Evolutionary conservation across 2,329 filamentous ascomycete species (phyloP).

Genomic region (Cordyceps cicadae): DNA sequence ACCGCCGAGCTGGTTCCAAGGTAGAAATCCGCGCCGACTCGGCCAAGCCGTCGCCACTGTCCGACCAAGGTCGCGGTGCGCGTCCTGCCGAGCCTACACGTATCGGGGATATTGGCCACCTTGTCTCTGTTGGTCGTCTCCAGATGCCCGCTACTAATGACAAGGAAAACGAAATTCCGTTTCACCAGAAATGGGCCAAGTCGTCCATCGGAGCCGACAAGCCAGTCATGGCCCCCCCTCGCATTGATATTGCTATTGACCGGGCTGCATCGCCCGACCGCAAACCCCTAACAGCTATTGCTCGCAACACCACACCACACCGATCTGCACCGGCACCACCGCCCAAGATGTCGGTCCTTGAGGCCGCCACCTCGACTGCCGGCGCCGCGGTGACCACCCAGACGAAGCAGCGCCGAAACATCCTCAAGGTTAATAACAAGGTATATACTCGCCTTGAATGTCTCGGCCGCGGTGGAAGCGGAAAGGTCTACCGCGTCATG

Average conservation of each 20-base stretch:
- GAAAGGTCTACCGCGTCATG: slow-evolving; percentile 91
- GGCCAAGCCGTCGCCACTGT: slow-evolving; percentile 23
- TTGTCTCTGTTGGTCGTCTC: slow-evolving; percentile 29
- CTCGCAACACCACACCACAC: slow-evolving; percentile 61
- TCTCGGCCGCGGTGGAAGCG: slow-evolving; percentile 85
- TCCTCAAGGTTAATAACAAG: slow-evolving; percentile 84
- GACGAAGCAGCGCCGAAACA: slow-evolving; percentile 66
- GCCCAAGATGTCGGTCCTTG: slow-evolving; percentile 94
- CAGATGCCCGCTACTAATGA: slow-evolving; percentile 58
- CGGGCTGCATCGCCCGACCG: slow-evolving; percentile 44
- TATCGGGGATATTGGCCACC: slow-evolving; percentile 11
- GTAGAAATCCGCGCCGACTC: slow-evolving; percentile 28
- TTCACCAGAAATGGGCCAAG: slow-evolving; percentile 58
- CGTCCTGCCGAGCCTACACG: slow-evolving; percentile 13
- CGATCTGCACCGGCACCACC: slow-evolving; percentile 72
- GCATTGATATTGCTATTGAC: slow-evolving; percentile 31
- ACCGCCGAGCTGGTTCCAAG: slow-evolving; percentile 32
- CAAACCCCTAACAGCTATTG: slow-evolving; percentile 43
- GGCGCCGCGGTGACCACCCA: slow-evolving; percentile 71
- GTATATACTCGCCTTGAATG: slow-evolving; percentile 83
- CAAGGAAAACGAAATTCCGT: slow-evolving; percentile 76
- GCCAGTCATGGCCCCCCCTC: slow-evolving; percentile 44
- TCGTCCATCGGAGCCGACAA: slow-evolving; percentile 46
- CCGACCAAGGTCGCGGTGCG: neutral
- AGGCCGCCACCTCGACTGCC: slow-evolving; percentile 76